Percentiles rank a stretch among this genome's conserved stretches.
Evolutionary conservation across 169 alveolate species (phyloP).

Genomic region (Plasmodium yoelii): DNA sequence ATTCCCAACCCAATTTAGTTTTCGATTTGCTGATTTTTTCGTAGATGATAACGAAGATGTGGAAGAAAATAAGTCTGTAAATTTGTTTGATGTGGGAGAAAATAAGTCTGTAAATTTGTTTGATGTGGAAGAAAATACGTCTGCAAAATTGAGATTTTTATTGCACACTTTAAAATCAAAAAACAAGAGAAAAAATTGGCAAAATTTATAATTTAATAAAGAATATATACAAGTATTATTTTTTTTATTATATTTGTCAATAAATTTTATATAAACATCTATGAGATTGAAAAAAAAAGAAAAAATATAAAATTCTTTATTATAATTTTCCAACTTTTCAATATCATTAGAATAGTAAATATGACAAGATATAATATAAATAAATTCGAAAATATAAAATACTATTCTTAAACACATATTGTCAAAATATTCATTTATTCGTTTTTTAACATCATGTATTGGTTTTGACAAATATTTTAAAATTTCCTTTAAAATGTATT

Average conservation of each 20-base stretch:
- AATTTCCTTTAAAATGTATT: slow-evolving; percentile 30
- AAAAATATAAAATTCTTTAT: slow-evolving; percentile 29
- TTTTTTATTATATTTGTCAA: slow-evolving; percentile 45
- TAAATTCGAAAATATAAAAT: slow-evolving; percentile 39
- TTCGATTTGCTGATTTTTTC: no score
- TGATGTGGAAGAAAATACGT: no score
- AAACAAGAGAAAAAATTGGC: slow-evolving; percentile 36
- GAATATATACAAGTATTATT: slow-evolving; percentile 44
- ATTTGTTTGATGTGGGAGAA: not conserved
- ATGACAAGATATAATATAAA: slow-evolving; percentile 8
- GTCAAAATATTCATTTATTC: slow-evolving; percentile 31
- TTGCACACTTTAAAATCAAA: slow-evolving; percentile 19
- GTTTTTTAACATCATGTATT: slow-evolving; percentile 58
- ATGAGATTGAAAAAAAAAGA: slow-evolving; percentile 33
- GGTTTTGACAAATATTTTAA: slow-evolving; percentile 48
- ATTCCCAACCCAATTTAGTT: not conserved
- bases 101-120: not conserved
- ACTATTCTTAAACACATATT: slow-evolving; percentile 37
- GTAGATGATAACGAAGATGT: not conserved
- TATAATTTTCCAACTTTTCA: not conserved
- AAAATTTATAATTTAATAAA: slow-evolving; percentile 28
- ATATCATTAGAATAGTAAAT: slow-evolving; percentile 31
- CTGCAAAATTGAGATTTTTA: not conserved
- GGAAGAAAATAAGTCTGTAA: not conserved
- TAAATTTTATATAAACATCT: slow-evolving; percentile 45